Evolutionary conservation across 2,329 filamentous ascomycete genomes (phyloP).

Genomic region (Penicillium sp.): DNA sequence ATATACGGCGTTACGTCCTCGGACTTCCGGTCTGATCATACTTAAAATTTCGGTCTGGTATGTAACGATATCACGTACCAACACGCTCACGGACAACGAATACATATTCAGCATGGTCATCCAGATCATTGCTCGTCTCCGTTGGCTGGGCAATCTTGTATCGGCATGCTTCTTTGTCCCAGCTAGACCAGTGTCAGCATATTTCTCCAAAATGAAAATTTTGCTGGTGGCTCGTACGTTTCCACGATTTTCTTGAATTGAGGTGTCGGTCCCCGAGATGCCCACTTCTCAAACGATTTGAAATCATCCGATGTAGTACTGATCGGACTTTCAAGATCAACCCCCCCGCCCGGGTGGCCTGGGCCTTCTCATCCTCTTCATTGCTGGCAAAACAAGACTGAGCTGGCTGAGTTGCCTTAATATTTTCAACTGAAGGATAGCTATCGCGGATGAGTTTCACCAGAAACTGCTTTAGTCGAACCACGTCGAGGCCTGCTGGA

Average conservation of each 20-base stretch:
- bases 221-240: conserved; percentile 19
- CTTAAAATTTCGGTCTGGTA: conserved; percentile 18
- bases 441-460: neutral
- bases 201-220: conserved; percentile 11
- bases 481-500: conserved; percentile 7
- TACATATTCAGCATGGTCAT: conserved; percentile 28
- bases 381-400: neutral
- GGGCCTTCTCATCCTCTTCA: neutral
- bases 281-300: conserved; percentile 20
- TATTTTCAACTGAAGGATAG: neutral
- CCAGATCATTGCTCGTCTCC: conserved; percentile 17
- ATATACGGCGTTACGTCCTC: conserved; percentile 26
- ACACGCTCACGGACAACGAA: conserved; percentile 30
- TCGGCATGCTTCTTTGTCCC: conserved; percentile 31
- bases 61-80: conserved; percentile 22
- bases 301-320: conserved; percentile 17
- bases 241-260: conserved; percentile 27
- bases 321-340: conserved; percentile 12
- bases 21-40: conserved; percentile 27
- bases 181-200: conserved; percentile 24
- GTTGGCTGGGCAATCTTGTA: conserved; percentile 33
- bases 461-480: conserved; percentile 14
- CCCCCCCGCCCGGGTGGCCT: too few relatives aligned
- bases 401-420: conserved; percentile 4
- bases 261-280: conserved; percentile 22